Evolutionary conservation across 2,329 filamentous ascomycete genomes (phyloP), one percentile per base, ranked within the genome.

Genomic region (Penicillium frequentans): DNA sequence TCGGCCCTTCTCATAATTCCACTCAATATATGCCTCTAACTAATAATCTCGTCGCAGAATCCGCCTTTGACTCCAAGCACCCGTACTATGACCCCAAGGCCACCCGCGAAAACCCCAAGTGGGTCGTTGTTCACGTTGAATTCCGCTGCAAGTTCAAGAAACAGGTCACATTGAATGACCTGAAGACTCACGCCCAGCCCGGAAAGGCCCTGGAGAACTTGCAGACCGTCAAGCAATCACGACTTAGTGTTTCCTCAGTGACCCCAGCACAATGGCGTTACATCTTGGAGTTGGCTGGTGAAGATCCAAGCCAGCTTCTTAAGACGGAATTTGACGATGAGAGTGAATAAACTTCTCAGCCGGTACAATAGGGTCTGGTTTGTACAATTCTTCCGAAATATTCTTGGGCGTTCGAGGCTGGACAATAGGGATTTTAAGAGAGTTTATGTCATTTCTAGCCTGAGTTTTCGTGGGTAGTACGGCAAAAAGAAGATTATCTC

Each of bases 111-210:
- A 84, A 87, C 50, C 89, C 89, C 0, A 90, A 87, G 67, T 99
- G 95, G 95, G 90, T 87, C 52, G 84, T 95, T 19, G 95, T 98
- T 1, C 90, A 96, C 59, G 93, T 98, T 48, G 84, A 88, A 67
- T 97, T 96, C 72, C 86, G 89, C 56, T 87, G 86, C 71, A 97
- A 96, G 75, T 92, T 98, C 65, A 79, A 81, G 1, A 81, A 86
- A 14, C 83, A 86, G 0, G 84, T 98, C 55, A 82, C 83, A 5
- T 81, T 97, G 51, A 84, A 85, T 60, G 86, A 90, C 63, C 81
- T 97, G 45, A 88, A 90, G 53, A 82, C 83, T 35, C 80, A 88
- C 67, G 85, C 84, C 6, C 79, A 81, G 42, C 70, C 83, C 9
- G 82, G 81, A 8, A 73, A 75, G 50, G 80, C 84, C 7, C 77